Evolutionary conservation across 805 yeast species (phyloP).

Genomic region (Candida loeiensis): DNA sequence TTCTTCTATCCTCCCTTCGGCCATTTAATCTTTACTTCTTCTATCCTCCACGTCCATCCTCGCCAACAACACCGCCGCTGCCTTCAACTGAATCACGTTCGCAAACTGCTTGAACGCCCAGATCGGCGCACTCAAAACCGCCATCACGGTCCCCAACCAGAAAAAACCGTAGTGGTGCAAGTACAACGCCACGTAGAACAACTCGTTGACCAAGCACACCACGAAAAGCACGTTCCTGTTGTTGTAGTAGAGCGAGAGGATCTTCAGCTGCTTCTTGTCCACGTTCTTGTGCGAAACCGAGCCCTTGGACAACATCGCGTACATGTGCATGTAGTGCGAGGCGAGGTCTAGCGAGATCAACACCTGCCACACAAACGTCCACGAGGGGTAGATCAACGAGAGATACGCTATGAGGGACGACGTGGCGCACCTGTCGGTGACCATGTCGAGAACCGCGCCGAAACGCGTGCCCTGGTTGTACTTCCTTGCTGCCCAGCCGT

Average conservation of each 20-base stretch:
- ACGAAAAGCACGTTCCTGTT: constrained; percentile 77
- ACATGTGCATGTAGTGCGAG: constrained; percentile 98
- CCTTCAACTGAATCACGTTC: constrained; percentile 80
- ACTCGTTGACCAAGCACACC: constrained; percentile 90
- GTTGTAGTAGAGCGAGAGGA: constrained; percentile 82
- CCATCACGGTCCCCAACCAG: constrained; percentile 59
- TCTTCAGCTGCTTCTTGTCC: constrained; percentile 62
- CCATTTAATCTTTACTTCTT: background rate
- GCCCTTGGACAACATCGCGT: constrained; percentile 82
- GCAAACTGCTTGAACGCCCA: constrained; percentile 90
- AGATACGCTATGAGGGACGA: constrained; percentile 86
- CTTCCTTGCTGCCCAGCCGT: constrained; percentile 91
- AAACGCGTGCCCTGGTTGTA: constrained; percentile 85
- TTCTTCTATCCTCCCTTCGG: background rate
- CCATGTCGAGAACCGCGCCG: constrained; percentile 98
- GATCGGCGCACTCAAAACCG: constrained; percentile 68
- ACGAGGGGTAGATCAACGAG: constrained; percentile 73
- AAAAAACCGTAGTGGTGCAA: constrained; percentile 62
- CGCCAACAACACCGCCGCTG: constrained; percentile 82
- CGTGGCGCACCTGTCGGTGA: constrained; percentile 96
- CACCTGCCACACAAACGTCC: constrained; percentile 70
- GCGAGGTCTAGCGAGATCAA: constrained; percentile 83
- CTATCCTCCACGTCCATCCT: constrained; percentile 60
- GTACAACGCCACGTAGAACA: constrained; percentile 87
- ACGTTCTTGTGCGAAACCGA: constrained; percentile 81